Conservation (phyloP, 176 grass and related monocot genomes). For the Saccharum spontaneum region DNA sequence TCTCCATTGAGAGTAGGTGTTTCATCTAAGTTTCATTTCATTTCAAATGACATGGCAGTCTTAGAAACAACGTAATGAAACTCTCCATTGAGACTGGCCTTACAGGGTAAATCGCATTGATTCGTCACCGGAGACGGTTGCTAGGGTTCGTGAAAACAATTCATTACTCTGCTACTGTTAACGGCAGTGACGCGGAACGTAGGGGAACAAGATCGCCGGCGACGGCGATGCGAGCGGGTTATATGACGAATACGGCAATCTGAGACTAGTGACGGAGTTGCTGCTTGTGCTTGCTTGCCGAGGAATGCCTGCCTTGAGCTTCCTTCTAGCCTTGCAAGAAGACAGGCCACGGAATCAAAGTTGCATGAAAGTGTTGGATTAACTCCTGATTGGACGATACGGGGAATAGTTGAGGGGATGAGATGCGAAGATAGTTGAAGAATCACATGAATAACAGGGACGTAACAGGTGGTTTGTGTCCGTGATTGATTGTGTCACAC, state of each 20-base stretch:
- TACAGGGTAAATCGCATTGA: conserved; percentile 28
- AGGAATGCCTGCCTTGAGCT: not conserved
- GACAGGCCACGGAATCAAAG: not conserved
- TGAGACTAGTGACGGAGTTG: not conserved
- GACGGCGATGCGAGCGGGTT: not conserved
- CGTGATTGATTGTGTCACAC: not conserved
- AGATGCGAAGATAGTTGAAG: not conserved
- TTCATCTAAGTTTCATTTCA: no score
- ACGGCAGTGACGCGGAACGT: not conserved
- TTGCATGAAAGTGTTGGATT: not conserved
- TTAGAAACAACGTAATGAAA: no score
- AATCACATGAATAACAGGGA: conserved; percentile 11
- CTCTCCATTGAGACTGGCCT: no score
- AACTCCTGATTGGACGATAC: not conserved
- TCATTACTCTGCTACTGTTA: conserved; percentile 23
- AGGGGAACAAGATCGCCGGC: not conserved
- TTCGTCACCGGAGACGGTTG: conserved; percentile 8
- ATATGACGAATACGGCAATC: conserved; percentile 18
- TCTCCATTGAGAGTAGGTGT: no score
- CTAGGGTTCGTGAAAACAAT: conserved; percentile 17
- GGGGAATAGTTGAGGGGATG: not conserved
- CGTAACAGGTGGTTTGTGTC: not conserved
- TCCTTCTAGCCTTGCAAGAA: not conserved
- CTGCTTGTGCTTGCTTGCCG: not conserved
- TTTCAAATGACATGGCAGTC: no score